Evolutionary conservation across 371 early-diverging fungal species (phyloP).

Genomic region (Globomyces sp.): DNA sequence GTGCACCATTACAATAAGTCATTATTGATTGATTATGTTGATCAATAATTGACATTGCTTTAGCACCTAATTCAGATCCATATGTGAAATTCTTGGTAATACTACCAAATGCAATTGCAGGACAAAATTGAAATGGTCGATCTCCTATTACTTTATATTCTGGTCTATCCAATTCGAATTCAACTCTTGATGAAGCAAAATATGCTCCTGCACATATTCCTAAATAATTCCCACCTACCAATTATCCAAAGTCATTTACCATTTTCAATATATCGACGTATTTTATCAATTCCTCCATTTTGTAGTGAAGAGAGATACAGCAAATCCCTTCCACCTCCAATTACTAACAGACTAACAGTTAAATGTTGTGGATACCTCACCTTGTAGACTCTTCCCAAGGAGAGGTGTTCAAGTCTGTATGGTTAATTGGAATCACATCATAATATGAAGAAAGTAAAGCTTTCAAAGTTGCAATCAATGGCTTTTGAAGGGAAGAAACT

Average conservation of each 20-base stretch:
- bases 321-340: slow-evolving; percentile 89
- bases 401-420: slow-evolving; percentile 62
- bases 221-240: slow-evolving; percentile 66
- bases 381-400: slow-evolving; percentile 82
- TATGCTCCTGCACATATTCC: slow-evolving; percentile 95
- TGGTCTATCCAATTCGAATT: slow-evolving; percentile 70
- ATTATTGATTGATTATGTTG: slow-evolving; percentile 1
- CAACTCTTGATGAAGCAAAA: slow-evolving; percentile 66
- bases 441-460: slow-evolving; percentile 71
- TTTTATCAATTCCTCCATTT: slow-evolving; percentile 56
- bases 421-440: slow-evolving; percentile 81
- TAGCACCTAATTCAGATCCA: slow-evolving; percentile 71
- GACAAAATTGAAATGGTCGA: slow-evolving; percentile 71
- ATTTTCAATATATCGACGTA: slow-evolving; percentile 64
- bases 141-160: slow-evolving; percentile 67
- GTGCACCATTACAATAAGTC: slow-evolving; percentile 48
- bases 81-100: slow-evolving; percentile 78
- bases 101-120: slow-evolving; percentile 70
- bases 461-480: slow-evolving; percentile 65
- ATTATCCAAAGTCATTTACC: slow-evolving; percentile 40
- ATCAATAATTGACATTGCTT: slow-evolving; percentile 49
- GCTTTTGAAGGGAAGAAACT: slow-evolving; percentile 64
- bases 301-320: slow-evolving; percentile 72
- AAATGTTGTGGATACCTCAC: too few species aligned
- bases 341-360: slow-evolving; percentile 62